Conservation (phyloP, 1,284 basidiomycete species). For the Papiliotrema flavescens region DNA sequence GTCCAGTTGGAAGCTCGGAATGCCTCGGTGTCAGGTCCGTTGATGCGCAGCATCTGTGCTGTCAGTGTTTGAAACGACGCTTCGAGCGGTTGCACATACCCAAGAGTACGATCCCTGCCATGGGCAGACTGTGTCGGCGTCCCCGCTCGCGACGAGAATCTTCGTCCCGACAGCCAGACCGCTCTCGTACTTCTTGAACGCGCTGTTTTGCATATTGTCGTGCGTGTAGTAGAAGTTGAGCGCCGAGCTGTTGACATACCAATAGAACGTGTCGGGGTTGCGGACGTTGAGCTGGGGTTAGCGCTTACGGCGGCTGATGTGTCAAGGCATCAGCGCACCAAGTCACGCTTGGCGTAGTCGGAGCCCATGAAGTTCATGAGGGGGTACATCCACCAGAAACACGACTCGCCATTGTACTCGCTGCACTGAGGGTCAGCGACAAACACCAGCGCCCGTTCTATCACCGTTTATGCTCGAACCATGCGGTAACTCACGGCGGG, state of each 20-base stretch:
- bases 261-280: not conserved
- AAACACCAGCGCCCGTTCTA: too few relatives aligned
- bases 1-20: not conserved
- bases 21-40: not conserved
- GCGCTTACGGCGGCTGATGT: too few relatives aligned
- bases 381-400: not conserved
- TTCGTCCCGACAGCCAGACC: not conserved
- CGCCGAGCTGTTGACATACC: not conserved
- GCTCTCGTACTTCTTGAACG: not conserved
- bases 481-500: not conserved
- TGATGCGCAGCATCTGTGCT: not conserved
- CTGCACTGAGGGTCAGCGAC: not conserved
- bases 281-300: not conserved
- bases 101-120: not conserved
- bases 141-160: not conserved
- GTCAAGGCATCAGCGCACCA: too few relatives aligned
- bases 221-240: not conserved
- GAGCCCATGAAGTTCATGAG: not conserved
- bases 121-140: constrained; percentile 1
- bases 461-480: too few relatives aligned
- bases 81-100: not conserved
- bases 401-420: not conserved
- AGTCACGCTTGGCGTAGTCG: not conserved
- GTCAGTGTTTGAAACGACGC: not conserved
- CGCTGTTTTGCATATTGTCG: constrained; percentile 1